Evolutionary conservation across 257 asterid genomes (phyloP).

Genomic region (Verbena officinalis): DNA sequence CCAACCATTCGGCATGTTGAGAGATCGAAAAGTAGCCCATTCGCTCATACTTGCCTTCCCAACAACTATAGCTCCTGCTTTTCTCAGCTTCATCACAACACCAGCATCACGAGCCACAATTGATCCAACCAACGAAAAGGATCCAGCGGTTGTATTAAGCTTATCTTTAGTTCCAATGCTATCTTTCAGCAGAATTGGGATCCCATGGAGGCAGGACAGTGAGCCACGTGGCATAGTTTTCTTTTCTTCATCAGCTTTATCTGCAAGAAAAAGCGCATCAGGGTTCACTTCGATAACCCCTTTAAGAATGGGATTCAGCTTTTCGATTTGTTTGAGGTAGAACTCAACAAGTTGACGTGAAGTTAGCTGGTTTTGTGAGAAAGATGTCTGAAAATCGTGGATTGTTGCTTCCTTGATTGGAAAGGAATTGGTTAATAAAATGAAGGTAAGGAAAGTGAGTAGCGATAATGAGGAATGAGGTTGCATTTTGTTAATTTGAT

Average conservation of each 20-base stretch:
- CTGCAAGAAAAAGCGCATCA: constrained; percentile 48
- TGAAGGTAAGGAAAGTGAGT: background rate
- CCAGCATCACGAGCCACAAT: constrained; percentile 49
- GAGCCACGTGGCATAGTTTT: constrained; percentile 28
- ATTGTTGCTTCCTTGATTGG: constrained; percentile 31
- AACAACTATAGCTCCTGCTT: constrained; percentile 45
- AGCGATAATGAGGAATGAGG: constrained; percentile 8
- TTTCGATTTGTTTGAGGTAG: constrained; percentile 39
- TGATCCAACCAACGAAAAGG: constrained; percentile 46
- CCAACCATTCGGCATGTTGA: constrained; percentile 45
- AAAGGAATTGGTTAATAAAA: constrained; percentile 5
- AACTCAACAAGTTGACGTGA: constrained; percentile 48
- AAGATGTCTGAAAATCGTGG: constrained; percentile 41
- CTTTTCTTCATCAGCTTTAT: constrained; percentile 45
- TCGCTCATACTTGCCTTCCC: constrained; percentile 63
- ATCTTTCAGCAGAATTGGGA: constrained; percentile 52
- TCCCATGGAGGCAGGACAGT: constrained; percentile 34
- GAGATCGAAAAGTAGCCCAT: constrained; percentile 46
- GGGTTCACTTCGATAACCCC: constrained; percentile 59
- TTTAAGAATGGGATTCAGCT: constrained; percentile 47
- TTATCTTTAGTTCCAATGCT: constrained; percentile 51
- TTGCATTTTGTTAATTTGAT: background rate
- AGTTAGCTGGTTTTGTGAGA: constrained; percentile 36
- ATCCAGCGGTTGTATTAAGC: constrained; percentile 61
- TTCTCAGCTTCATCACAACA: constrained; percentile 46